Conservation (phyloP, 2,329 filamentous ascomycete species). For the Alternaria longipes region DNA sequence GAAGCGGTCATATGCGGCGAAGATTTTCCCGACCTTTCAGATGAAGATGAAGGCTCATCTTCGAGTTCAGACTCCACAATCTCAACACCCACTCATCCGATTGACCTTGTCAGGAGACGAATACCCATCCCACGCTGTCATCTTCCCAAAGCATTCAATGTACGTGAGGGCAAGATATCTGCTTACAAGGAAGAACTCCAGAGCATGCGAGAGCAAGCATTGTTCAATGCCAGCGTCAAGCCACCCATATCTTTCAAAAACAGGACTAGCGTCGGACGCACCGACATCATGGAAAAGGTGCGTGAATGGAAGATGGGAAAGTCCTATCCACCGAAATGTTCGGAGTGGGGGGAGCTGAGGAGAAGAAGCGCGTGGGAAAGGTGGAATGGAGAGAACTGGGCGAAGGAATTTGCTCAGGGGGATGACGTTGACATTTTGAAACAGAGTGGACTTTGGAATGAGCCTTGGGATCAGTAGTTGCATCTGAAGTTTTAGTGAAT, state of each 20-base stretch:
- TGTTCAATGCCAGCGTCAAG: background rate
- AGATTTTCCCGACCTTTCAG: background rate
- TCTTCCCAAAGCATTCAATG: background rate
- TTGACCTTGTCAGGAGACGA: background rate
- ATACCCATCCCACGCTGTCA: background rate
- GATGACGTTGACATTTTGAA: slow-evolving; percentile 4
- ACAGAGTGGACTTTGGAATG: background rate
- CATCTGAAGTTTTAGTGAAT: background rate
- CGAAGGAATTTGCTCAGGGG: background rate
- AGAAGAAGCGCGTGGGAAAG: slow-evolving; percentile 10
- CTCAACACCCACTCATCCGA: background rate
- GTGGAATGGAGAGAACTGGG: slow-evolving; percentile 17
- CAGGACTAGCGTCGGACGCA: background rate
- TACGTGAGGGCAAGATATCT: background rate
- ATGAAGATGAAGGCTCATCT: background rate
- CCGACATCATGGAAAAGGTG: slow-evolving; percentile 3
- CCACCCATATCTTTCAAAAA: background rate
- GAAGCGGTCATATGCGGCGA: background rate
- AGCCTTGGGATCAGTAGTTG: background rate
- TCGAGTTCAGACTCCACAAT: background rate
- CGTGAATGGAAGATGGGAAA: slow-evolving; percentile 6
- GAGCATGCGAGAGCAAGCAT: background rate
- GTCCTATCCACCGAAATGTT: slow-evolving; percentile 9
- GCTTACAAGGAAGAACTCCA: background rate
- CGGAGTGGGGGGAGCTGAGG: background rate